Evolutionary conservation across 257 asterid genomes (phyloP).

Genomic region (Cinchona pubescens): DNA sequence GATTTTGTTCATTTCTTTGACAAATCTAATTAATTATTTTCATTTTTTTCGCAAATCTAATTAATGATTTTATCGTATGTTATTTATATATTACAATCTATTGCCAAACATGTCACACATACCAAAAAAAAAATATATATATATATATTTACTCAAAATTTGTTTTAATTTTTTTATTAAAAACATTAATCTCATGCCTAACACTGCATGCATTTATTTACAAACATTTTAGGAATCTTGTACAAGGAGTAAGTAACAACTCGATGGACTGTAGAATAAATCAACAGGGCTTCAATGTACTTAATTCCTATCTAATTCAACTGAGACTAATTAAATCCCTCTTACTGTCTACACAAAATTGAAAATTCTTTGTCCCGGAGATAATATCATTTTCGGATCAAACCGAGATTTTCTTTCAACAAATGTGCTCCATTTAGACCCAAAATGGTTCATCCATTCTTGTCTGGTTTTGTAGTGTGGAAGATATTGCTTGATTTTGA

Average conservation of each 20-base stretch:
- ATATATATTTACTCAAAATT: background rate
- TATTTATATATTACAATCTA: too few species aligned
- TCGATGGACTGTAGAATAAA: background rate
- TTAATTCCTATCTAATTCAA: background rate
- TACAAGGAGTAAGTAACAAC: background rate
- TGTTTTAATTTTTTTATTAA: background rate
- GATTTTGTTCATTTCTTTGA: too few species aligned
- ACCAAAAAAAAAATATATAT: background rate
- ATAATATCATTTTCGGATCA: slow-evolving; percentile 36
- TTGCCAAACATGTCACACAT: too few species aligned
- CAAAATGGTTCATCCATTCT: slow-evolving; percentile 40
- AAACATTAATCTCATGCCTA: background rate
- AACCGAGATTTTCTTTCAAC: slow-evolving; percentile 32
- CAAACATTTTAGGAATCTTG: background rate
- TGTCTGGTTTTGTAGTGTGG: slow-evolving; percentile 29
- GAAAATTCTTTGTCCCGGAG: slow-evolving; percentile 42
- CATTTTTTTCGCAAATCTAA: too few species aligned
- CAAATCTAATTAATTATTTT: too few species aligned
- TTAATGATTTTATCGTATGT: too few species aligned
- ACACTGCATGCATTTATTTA: background rate
- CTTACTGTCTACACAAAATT: slow-evolving; percentile 16
- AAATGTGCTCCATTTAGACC: slow-evolving; percentile 32
- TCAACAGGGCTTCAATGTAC: background rate
- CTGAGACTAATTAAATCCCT: too few species aligned
- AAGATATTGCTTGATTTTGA: slow-evolving; percentile 37